A percentile compares a stretch with the other conserved stretches of the same genome.
phyloP scores from a whole-genome alignment of 306 rosid genomes.

The Castanea mollissima region DNA sequence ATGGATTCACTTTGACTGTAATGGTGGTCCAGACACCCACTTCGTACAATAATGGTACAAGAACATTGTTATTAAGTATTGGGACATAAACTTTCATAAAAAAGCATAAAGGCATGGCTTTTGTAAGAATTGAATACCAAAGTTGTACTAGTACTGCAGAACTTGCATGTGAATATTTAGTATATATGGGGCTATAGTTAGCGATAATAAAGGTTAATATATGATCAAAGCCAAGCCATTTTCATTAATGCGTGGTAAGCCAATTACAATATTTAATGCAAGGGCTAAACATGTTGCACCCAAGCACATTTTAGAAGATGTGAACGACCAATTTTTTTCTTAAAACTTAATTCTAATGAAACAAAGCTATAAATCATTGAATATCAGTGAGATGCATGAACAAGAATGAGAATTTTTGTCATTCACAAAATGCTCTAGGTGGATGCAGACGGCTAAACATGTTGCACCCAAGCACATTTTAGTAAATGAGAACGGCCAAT shows the following conservation, averaged over 20 bases:
- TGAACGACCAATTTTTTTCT: no score
- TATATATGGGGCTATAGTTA: background rate
- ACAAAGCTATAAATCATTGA: no score
- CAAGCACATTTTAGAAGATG: background rate
- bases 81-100: background rate
- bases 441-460: background rate
- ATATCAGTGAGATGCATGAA: no score
- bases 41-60: background rate
- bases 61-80: background rate
- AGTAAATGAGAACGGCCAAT: no score
- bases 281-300: background rate
- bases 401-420: no score
- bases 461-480: background rate
- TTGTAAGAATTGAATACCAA: conserved; percentile 5
- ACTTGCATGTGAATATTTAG: background rate
- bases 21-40: conserved; percentile 1
- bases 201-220: background rate
- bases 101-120: background rate
- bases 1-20: background rate
- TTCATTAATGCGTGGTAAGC: background rate
- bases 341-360: no score
- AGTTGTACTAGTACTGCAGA: background rate
- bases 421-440: background rate
- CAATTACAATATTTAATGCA: background rate
- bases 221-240: background rate